Percentiles rank a stretch among this genome's conserved stretches.
Conservation (phyloP, 116 monocot genomes). For the Iris pallida region DNA sequence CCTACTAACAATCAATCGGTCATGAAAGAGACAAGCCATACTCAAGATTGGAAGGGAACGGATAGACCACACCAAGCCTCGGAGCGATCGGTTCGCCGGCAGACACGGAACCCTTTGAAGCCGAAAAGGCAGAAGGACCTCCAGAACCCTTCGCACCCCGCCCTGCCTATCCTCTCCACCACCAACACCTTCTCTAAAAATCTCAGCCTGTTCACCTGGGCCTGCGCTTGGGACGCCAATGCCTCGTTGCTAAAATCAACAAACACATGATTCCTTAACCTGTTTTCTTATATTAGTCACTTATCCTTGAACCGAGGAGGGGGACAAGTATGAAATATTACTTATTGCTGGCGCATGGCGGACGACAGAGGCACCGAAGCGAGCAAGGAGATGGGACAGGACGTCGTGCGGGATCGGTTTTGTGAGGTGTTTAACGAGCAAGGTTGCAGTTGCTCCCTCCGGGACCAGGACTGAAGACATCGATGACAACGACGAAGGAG, state of each 20-base stretch:
- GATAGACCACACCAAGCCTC: constrained; percentile 84
- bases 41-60: constrained; percentile 93
- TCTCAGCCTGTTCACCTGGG: constrained; percentile 72
- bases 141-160: constrained; percentile 20
- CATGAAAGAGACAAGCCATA: constrained; percentile 19
- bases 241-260: constrained; percentile 64
- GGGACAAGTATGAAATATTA: constrained; percentile 11
- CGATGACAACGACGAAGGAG: background rate
- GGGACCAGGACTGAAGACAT: background rate
- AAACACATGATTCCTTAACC: constrained; percentile 64
- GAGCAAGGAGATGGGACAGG: constrained; percentile 79
- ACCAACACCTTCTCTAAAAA: constrained; percentile 77
- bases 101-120: constrained; percentile 6
- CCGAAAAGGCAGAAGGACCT: constrained; percentile 7
- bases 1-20: too few species aligned
- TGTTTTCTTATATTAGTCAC: background rate
- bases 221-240: constrained; percentile 52
- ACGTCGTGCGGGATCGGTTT: constrained; percentile 73
- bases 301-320: background rate
- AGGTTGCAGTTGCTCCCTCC: constrained; percentile 29
- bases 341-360: constrained; percentile 84
- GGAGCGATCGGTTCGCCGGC: constrained; percentile 68
- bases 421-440: constrained; percentile 85
- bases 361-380: constrained; percentile 72
- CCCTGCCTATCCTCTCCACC: constrained; percentile 62